Base-by-base conservation (phyloP, 2,329 filamentous ascomycete genomes). In the Fusarium miscanthi region DNA sequence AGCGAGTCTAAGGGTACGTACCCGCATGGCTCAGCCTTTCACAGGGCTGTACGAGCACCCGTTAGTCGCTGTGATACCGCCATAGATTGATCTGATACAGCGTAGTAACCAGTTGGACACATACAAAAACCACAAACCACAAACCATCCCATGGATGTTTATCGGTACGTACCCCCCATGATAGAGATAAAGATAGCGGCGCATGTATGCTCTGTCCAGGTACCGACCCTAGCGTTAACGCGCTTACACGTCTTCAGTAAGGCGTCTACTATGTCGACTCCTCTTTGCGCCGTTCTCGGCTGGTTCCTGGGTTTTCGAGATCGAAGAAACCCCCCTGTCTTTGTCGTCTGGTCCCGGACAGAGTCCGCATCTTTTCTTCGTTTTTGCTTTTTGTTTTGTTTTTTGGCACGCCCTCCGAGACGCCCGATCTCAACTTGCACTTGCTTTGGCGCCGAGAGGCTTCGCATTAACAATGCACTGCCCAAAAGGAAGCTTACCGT, bases 41-140 rank as follows among this genome's bases (percentile, higher is more conserved):
- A 69, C 66, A 69, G 58, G 51, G 64, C 66, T 69, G 58, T 69
- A 69, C 66, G 19, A 33, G 48, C 54, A 61, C 35, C 63, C 16
- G 41, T 67, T 52, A 42, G 63, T 67, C 54, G 41, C 56, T 66
- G 66, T 70, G 66, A 61, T 66, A 70, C 67, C 64, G 49, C 65
- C 49, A 46, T 23, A 48, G 42, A 52, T 64, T 69, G 64, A 69
- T 63, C 59, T 58, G 60, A 66, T 57, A 73, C 60, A 69, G 49
- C 59, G 63, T 57, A 73, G 70, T 76, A 76, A 76, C 74, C 66
- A 66, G 73, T 73, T 73, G 69, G 74, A 76, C 74, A 76, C 73
- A 76, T 73, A 75, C 72, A 71, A 71, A 74, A 65, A 53, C 46
- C 46, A 57, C 53, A 56, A 56, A 56, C 52, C 52, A 33, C 52